Evolutionary conservation across 331 rosid species (phyloP), one percentile per base, ranked within the genome.

Genomic region (Malus hybrid): DNA sequence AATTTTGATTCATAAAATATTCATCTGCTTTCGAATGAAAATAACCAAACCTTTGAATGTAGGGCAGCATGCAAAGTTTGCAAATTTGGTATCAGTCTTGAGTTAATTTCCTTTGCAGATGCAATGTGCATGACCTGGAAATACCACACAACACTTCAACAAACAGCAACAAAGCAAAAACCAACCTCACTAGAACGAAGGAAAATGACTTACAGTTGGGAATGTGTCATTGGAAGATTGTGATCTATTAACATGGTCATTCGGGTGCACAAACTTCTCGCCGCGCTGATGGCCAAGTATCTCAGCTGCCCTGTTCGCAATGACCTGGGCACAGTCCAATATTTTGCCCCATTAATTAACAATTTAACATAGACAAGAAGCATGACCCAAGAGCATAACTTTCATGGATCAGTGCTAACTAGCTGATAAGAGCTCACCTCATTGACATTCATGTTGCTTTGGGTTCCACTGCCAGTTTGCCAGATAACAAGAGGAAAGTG

Each of bases 381-480:
- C 6, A 57, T 4, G 54, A 59, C 27, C 55, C 55, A 16, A 2
- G 5, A 5, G 11, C 44, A 34, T 20, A 50, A 18, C 22, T 15
- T 36, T 24, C 52, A 73, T 32, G 44, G 62, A 72, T 16, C 9
- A 28, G 60, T 48, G 31, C 52, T 1, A 57, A 13, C 28, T 57
- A 57, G 16, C 29, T 57, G 64, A 3, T 57, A 57, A 57, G 64
- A 8, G 15, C 64, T 57, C 70, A 92, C 97, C 97, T 95, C 99
- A 67, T 95, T 95, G 73, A 96, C 99, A 75, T 95, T 95, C 99
- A 95, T 95, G 85, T 95, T 95, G 79, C 98, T 95, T 76, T 95
- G 99, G 33, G 98, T 95, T 70, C 98, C 99, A 85, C 99, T 95
- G 36, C 99, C 99, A 76, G 99, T 95, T 79, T 95, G 99, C 99